Conservation (phyloP, 257 asterid species). For the Fraxinus cuspidata region DNA sequence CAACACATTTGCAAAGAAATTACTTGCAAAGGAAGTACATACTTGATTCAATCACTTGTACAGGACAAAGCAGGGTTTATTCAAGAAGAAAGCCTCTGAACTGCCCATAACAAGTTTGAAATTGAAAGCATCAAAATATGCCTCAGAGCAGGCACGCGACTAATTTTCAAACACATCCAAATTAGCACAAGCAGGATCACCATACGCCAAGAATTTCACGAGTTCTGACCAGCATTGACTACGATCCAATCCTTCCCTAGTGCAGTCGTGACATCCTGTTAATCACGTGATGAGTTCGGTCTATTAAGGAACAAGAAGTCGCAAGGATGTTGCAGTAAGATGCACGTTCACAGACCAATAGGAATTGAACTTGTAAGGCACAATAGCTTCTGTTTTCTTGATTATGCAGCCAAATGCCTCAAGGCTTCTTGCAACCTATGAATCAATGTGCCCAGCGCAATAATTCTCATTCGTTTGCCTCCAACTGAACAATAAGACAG, state of each 20-base stretch:
- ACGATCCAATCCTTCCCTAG: slow-evolving; percentile 39
- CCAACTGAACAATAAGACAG: slow-evolving; percentile 16
- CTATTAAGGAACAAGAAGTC: slow-evolving; percentile 30
- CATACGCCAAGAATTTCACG: slow-evolving; percentile 27
- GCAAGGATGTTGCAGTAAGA: slow-evolving; percentile 30
- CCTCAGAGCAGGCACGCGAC: slow-evolving; percentile 28
- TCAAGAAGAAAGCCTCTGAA: slow-evolving; percentile 30
- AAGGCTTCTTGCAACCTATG: slow-evolving; percentile 33
- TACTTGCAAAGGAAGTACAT: neutral
- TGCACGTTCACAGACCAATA: slow-evolving; percentile 27
- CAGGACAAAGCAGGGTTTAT: slow-evolving; percentile 27
- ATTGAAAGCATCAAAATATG: neutral
- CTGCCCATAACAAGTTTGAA: slow-evolving; percentile 26
- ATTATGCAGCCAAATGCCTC: slow-evolving; percentile 23
- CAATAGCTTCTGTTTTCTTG: slow-evolving; percentile 34
- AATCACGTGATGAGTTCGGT: slow-evolving; percentile 34
- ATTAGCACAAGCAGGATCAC: slow-evolving; percentile 36
- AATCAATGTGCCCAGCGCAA: slow-evolving; percentile 31
- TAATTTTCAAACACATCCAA: slow-evolving; percentile 43
- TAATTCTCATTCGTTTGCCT: slow-evolving; percentile 18
- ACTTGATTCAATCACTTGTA: neutral
- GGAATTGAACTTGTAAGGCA: slow-evolving; percentile 24
- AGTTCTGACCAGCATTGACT: slow-evolving; percentile 35
- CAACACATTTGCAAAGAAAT: neutral
- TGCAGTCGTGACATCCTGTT: slow-evolving; percentile 34